Evolutionary conservation across 1,139 yeast species (phyloP), one percentile per base, ranked within the genome.

Genomic region (Geotrichum aggregatum): DNA sequence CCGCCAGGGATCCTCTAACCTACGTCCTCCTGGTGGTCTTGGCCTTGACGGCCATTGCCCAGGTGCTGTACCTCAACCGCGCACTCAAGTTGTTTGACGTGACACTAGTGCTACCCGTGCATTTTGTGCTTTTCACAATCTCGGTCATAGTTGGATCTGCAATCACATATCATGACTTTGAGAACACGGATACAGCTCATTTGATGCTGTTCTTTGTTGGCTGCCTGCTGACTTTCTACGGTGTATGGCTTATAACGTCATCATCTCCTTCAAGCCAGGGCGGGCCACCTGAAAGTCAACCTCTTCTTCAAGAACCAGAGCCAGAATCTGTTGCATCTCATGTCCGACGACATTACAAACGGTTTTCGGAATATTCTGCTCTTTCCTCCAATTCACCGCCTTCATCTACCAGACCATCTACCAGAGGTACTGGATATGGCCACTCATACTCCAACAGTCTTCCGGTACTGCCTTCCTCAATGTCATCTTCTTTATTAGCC

Each of bases 61-160:
- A 75, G 49, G 66, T 74, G 14, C 58, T 66, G 19, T 66, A 68
- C 40, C 62, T 76, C 11, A 69, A 70, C 55, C 62, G 67, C 18
- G 71, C 75, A 1, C 62, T 75, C 43, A 66, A 66, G 34, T 59
- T 62, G 14, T 74, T 71, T 52, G 71, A 71, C 18, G 71, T 76
- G 3, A 72, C 76, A 24, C 64, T 69, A 7, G 78, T 76, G 3
- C 71, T 75, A 7, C 78, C 79, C 0, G 69, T 73, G 36, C 77
- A 75, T 58, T 75, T 75, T 61, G 75, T 70, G 10, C 66, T 73
- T 22, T 75, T 75, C 63, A 73, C 76, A 0, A 56, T 71, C 8
- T 67, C 74, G 1, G 75, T 73, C 5, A 66, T 72, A 35, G 46
- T 66, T 4, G 76, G 75, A 11, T 72, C 76, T 0, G 71, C 70